Conservation (phyloP, 768 basidiomycete genomes). For the Termitomyces sp. region DNA sequence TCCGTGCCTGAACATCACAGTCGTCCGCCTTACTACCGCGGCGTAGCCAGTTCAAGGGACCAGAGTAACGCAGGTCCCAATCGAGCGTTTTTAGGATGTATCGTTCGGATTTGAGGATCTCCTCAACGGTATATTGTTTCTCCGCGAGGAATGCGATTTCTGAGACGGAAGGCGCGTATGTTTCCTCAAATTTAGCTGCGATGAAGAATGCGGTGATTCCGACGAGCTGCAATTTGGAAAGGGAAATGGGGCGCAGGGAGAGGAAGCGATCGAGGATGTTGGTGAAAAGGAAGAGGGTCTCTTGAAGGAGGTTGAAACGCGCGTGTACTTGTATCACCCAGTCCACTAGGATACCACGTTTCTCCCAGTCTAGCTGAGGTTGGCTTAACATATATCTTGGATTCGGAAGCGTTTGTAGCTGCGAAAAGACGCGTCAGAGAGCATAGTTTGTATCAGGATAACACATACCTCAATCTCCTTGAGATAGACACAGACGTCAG, state of each 20-base stretch:
- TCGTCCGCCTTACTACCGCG: conserved; percentile 92
- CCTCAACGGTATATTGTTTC: conserved; percentile 68
- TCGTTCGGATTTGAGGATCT: conserved; percentile 85
- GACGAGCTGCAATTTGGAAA: conserved; percentile 87
- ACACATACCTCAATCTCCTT: conserved; percentile 70
- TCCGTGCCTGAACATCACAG: conserved; percentile 81
- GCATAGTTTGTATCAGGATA: not conserved
- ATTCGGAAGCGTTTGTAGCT: conserved; percentile 77
- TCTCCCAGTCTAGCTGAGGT: conserved; percentile 82
- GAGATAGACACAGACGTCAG: conserved; percentile 85
- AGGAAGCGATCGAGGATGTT: conserved; percentile 85
- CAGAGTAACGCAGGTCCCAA: conserved; percentile 85
- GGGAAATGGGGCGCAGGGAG: conserved; percentile 66
- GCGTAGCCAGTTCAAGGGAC: conserved; percentile 85
- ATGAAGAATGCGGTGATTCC: conserved; percentile 87
- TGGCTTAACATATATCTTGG: conserved; percentile 84
- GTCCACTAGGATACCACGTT: conserved; percentile 86
- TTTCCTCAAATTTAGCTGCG: conserved; percentile 91
- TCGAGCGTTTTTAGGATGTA: conserved; percentile 84
- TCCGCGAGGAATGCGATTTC: conserved; percentile 83
- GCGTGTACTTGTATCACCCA: conserved; percentile 92
- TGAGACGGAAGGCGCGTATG: conserved; percentile 77
- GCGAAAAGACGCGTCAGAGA: conserved; percentile 10
- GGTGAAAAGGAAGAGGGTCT: conserved; percentile 86
- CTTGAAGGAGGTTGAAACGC: conserved; percentile 81